Conservation (phyloP, 306 rosid species). For the Mimosa pudica region DNA sequence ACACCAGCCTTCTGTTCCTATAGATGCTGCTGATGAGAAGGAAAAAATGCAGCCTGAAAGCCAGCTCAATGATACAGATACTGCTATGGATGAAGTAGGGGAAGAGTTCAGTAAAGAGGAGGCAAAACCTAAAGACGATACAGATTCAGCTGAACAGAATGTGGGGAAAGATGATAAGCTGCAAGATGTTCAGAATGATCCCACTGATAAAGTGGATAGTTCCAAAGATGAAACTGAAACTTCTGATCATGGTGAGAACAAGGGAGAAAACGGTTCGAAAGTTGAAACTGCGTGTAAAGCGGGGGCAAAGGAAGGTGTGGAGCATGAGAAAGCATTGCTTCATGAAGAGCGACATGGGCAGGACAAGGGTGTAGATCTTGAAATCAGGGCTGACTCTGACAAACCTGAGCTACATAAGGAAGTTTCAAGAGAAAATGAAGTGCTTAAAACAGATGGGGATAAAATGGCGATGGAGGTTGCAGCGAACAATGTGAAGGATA, state of each 20-base stretch:
- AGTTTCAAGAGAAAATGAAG: conserved; percentile 47
- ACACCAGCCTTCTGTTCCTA: conserved; percentile 7
- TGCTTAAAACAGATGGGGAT: conserved; percentile 38
- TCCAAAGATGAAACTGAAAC: conserved; percentile 32
- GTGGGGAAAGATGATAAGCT: conserved; percentile 39
- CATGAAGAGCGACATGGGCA: conserved; percentile 43
- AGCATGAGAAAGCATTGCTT: conserved; percentile 35
- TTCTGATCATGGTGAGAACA: conserved; percentile 27
- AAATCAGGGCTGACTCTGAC: conserved; percentile 43
- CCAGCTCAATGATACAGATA: conserved; percentile 33
- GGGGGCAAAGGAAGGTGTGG: conserved; percentile 35
- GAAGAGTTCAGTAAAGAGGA: conserved; percentile 33
- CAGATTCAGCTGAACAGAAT: conserved; percentile 34
- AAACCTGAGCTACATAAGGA: conserved; percentile 46
- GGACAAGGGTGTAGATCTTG: conserved; percentile 51
- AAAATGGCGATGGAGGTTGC: conserved; percentile 37
- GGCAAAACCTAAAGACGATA: conserved; percentile 28
- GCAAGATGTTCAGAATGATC: conserved; percentile 38
- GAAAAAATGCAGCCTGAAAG: conserved; percentile 38
- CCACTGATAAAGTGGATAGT: conserved; percentile 16
- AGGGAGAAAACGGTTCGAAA: conserved; percentile 36
- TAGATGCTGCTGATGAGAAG: conserved; percentile 38
- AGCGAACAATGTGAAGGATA: conserved; percentile 65
- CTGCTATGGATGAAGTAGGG: conserved; percentile 35
- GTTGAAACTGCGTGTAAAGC: conserved; percentile 40